Conservation (phyloP, 176 grass and related monocot genomes). For the Eleusine coracana region DNA sequence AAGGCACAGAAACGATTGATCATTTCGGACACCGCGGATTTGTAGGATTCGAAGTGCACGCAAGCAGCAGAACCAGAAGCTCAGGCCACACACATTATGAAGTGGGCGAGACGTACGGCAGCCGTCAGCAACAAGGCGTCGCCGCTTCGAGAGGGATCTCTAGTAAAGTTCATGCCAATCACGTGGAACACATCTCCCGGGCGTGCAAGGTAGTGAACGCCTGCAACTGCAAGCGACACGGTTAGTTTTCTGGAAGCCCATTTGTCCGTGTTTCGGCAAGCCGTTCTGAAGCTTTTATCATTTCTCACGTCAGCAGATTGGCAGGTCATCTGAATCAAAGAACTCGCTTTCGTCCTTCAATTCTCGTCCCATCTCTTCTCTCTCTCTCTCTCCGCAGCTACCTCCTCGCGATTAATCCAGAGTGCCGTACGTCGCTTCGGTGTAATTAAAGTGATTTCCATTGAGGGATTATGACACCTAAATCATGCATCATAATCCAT, state of each 20-base stretch:
- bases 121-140: too few relatives aligned
- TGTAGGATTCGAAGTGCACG: conserved; percentile 30
- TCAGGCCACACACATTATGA: too few relatives aligned
- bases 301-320: background rate
- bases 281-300: background rate
- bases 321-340: too few relatives aligned
- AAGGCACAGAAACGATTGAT: conserved; percentile 8
- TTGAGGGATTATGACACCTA: background rate
- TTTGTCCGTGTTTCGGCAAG: background rate
- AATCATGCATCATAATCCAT: background rate
- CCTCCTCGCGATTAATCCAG: background rate
- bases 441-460: background rate
- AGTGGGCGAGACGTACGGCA: too few relatives aligned
- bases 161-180: too few relatives aligned
- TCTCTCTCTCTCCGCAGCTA: background rate
- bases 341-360: background rate
- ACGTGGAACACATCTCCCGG: too few relatives aligned
- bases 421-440: background rate
- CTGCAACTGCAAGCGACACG: background rate
- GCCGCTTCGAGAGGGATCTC: too few relatives aligned
- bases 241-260: background rate
- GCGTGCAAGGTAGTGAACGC: background rate
- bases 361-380: background rate
- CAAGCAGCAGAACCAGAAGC: conserved; percentile 16
- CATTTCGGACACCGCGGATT: background rate